phyloP scores from a whole-genome alignment of 768 basidiomycete species.

The Pleurotus tuoliensis region DNA sequence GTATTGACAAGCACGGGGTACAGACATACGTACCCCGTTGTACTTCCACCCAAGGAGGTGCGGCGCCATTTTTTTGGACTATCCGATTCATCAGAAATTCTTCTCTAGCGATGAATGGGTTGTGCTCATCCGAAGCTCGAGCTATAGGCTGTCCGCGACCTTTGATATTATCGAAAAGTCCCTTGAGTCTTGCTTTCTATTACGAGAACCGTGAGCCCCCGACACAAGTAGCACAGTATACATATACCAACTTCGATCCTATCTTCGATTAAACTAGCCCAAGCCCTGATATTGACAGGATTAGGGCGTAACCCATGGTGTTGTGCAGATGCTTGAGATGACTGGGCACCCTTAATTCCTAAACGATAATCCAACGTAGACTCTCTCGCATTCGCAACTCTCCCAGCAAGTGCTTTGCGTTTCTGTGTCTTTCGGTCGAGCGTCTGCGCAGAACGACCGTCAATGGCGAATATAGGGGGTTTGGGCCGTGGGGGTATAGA shows the following conservation, averaged over 20 bases:
- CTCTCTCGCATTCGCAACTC: conserved; percentile 64
- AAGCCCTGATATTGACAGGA: conserved; percentile 67
- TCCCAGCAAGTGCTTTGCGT: conserved; percentile 46
- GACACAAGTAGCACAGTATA: not conserved
- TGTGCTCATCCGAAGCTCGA: conserved; percentile 35
- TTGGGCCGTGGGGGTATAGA: conserved; percentile 29
- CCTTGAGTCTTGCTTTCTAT: conserved; percentile 63
- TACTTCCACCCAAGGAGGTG: conserved; percentile 84
- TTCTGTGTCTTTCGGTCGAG: conserved; percentile 49
- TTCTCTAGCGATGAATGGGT: conserved; percentile 64
- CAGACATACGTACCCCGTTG: conserved; percentile 52
- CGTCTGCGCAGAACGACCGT: conserved; percentile 34
- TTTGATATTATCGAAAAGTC: conserved; percentile 67
- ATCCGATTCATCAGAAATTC: conserved; percentile 87
- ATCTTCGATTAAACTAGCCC: conserved; percentile 74
- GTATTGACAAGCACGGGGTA: not conserved
- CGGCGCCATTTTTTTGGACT: conserved; percentile 75
- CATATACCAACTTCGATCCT: conserved; percentile 60
- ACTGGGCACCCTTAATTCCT: conserved; percentile 37
- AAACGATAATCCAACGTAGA: conserved; percentile 74
- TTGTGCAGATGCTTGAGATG: not conserved
- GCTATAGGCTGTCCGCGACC: conserved; percentile 51
- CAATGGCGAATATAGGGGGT: conserved; percentile 12
- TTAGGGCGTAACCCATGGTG: conserved; percentile 32
- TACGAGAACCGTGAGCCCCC: not conserved